Percentiles rank a stretch among this genome's conserved stretches.
phyloP scores from a whole-genome alignment of 1,139 yeast genomes.

The Candida sojae region DNA sequence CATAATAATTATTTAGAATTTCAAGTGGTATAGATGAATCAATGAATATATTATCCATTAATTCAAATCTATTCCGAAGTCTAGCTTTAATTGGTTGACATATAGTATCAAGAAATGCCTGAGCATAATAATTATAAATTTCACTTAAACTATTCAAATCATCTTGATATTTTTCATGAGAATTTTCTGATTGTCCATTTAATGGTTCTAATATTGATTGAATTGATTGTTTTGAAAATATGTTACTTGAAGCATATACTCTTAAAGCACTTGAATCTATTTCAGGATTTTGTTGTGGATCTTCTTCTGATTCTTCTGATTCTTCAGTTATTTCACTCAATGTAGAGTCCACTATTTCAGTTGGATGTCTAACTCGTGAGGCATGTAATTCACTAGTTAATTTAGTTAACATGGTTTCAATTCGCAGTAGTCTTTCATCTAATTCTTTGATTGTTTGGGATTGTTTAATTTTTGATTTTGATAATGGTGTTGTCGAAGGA shows the following conservation, averaged over 20 bases:
- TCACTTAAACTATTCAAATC: slow-evolving; percentile 20
- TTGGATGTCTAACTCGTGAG: neutral
- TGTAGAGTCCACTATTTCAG: neutral
- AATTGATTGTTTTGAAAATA: slow-evolving; percentile 34
- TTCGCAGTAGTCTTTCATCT: slow-evolving; percentile 8
- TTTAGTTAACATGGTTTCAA: slow-evolving; percentile 10
- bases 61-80: slow-evolving; percentile 9
- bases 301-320: neutral
- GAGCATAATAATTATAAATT: slow-evolving; percentile 10
- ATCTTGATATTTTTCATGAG: slow-evolving; percentile 22
- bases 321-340: slow-evolving; percentile 1
- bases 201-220: slow-evolving; percentile 26
- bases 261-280: slow-evolving; percentile 25
- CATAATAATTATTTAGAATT: slow-evolving; percentile 7
- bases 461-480: slow-evolving; percentile 2
- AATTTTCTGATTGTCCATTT: slow-evolving; percentile 12
- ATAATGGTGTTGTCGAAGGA: slow-evolving; percentile 7
- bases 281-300: slow-evolving; percentile 7
- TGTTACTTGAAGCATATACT: slow-evolving; percentile 35
- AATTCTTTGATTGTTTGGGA: slow-evolving; percentile 8
- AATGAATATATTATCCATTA: slow-evolving; percentile 9
- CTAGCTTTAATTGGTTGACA: slow-evolving; percentile 11
- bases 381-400: slow-evolving; percentile 11
- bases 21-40: slow-evolving; percentile 8
- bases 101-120: slow-evolving; percentile 11